Percentiles rank a stretch among this genome's conserved stretches.
Evolutionary conservation across 2,329 filamentous ascomycete genomes (phyloP).

Genomic region (Sclerotinia sclerotiorum): DNA sequence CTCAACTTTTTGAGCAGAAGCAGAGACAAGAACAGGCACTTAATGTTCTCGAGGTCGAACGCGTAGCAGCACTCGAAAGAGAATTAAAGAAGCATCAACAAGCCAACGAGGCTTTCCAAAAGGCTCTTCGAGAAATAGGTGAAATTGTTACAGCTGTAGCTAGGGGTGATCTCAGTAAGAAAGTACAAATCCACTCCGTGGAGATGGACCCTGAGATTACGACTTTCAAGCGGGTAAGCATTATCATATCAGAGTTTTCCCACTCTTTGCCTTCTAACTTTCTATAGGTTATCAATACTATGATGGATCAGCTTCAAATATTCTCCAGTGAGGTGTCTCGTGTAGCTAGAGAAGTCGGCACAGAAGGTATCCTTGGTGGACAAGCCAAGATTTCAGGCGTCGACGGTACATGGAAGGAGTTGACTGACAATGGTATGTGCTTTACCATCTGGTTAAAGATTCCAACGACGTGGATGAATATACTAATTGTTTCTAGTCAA

Average conservation of each 20-base stretch:
- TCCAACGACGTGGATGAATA: not conserved
- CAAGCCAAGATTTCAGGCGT: slow-evolving; percentile 93
- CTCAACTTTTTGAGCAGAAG: slow-evolving; percentile 82
- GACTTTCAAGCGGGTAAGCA: slow-evolving; percentile 82
- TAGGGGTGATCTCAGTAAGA: slow-evolving; percentile 92
- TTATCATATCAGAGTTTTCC: not conserved
- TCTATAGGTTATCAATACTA: slow-evolving; percentile 73
- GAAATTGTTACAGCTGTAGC: slow-evolving; percentile 97
- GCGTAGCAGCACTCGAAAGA: slow-evolving; percentile 84
- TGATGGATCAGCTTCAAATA: slow-evolving; percentile 97
- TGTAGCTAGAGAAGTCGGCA: slow-evolving; percentile 92
- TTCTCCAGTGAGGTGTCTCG: slow-evolving; percentile 96
- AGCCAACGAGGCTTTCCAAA: slow-evolving; percentile 97
- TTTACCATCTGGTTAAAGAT: not conserved
- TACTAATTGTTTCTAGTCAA: slow-evolving; percentile 56
- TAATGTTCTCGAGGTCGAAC: slow-evolving; percentile 78
- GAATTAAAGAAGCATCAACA: slow-evolving; percentile 97
- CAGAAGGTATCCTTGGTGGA: slow-evolving; percentile 88
- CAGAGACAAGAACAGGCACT: slow-evolving; percentile 80
- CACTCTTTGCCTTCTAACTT: not conserved
- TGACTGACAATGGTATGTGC: slow-evolving; percentile 75
- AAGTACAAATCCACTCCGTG: slow-evolving; percentile 90
- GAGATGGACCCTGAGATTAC: slow-evolving; percentile 99
- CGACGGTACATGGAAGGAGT: slow-evolving; percentile 95
- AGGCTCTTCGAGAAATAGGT: slow-evolving; percentile 92